phyloP scores from a whole-genome alignment of 768 basidiomycete genomes.

The Clitopilus passeckerianus region DNA sequence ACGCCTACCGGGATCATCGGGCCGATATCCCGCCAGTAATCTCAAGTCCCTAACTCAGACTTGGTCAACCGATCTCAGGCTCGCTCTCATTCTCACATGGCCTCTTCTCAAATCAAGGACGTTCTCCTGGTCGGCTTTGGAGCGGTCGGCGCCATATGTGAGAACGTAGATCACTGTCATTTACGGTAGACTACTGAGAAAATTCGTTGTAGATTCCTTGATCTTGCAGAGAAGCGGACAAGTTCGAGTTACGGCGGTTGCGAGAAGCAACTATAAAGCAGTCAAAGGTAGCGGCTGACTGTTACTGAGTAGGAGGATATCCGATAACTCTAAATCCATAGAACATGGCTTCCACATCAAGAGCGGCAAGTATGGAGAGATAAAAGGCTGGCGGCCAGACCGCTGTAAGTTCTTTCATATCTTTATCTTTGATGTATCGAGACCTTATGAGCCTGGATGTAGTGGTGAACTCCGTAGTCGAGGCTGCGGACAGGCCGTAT shows the following conservation, averaged over 20 bases:
- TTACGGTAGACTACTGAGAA: not conserved
- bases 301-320: slow-evolving; percentile 14
- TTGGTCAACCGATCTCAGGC: too few relatives aligned
- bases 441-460: not conserved
- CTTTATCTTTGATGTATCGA: too few relatives aligned
- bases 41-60: too few relatives aligned
- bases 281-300: slow-evolving; percentile 28
- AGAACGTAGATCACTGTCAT: slow-evolving; percentile 12
- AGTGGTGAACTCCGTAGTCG: slow-evolving; percentile 57
- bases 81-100: not conserved
- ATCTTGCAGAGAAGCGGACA: slow-evolving; percentile 52
- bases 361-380: slow-evolving; percentile 55
- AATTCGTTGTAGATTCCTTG: slow-evolving; percentile 37
- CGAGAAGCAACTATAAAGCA: slow-evolving; percentile 61
- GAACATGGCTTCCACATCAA: slow-evolving; percentile 51
- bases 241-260: slow-evolving; percentile 67
- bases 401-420: slow-evolving; percentile 36
- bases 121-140: slow-evolving; percentile 62
- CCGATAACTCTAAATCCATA: slow-evolving; percentile 13
- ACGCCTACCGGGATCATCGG: not conserved
- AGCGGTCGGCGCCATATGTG: slow-evolving; percentile 63
- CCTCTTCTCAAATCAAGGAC: slow-evolving; percentile 24
- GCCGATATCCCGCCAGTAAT: not conserved
- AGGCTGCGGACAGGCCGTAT: slow-evolving; percentile 59
- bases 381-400: slow-evolving; percentile 59